Percentiles rank a stretch among this genome's conserved stretches.
Evolutionary conservation across 2,329 filamentous ascomycete genomes (phyloP).

Genomic region (Botryotinia globosa): DNA sequence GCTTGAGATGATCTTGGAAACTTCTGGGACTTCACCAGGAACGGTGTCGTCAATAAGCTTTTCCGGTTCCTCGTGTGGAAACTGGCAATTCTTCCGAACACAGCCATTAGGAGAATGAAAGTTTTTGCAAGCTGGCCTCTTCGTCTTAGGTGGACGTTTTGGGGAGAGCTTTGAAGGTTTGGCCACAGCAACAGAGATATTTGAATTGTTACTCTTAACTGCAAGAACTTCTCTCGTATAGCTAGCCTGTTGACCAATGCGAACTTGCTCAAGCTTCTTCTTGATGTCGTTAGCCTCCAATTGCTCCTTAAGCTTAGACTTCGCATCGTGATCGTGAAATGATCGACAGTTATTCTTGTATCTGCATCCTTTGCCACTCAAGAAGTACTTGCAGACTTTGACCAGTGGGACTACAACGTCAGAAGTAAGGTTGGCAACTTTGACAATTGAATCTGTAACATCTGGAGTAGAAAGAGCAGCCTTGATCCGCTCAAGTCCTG

Average conservation of each 20-base stretch:
- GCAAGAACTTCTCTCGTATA: background rate
- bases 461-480: background rate
- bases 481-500: background rate
- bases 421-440: background rate
- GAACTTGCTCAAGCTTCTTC: background rate
- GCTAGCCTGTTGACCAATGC: background rate
- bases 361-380: background rate
- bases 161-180: background rate
- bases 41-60: constrained; percentile 1
- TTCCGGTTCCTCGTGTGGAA: background rate
- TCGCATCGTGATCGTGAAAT: background rate
- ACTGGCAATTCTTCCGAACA: background rate
- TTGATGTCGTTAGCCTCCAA: background rate
- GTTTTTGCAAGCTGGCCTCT: background rate
- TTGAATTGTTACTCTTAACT: background rate
- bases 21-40: background rate
- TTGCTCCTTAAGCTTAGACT: background rate
- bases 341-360: background rate
- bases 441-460: background rate
- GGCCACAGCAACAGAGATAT: background rate
- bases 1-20: background rate
- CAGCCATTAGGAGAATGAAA: background rate
- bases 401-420: background rate
- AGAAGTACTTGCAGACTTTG: background rate
- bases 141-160: background rate